A percentile compares a stretch with the other conserved stretches of the same genome.
These are phyloP conservation scores for Tinospora cordifolia DNA, from an alignment of 164 flowering plant genomes.

Conservation along the genomic window DNA sequence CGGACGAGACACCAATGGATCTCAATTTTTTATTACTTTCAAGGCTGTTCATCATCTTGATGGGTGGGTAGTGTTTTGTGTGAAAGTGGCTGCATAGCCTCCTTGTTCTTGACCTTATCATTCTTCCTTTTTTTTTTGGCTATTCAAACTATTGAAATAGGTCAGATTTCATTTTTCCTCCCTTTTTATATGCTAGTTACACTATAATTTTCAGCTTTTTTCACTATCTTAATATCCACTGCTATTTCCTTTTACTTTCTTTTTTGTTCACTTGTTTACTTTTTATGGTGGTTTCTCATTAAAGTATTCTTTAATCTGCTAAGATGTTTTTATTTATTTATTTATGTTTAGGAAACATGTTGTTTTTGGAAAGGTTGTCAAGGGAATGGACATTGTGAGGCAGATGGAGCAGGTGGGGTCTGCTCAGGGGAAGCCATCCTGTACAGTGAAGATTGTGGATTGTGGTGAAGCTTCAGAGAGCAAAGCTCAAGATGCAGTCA, in stretches of 20 bases:
- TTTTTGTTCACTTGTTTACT: not conserved
- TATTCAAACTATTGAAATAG: not conserved
- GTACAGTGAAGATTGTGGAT: constrained; percentile 68
- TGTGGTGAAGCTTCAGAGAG: constrained; percentile 71
- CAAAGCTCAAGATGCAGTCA: constrained; percentile 21
- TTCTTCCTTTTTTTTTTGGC: not conserved
- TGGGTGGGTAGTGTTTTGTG: constrained; percentile 53
- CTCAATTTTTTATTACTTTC: constrained; percentile 74
- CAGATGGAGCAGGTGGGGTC: constrained; percentile 68
- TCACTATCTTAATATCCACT: not conserved
- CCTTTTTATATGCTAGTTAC: not conserved
- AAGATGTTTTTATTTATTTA: constrained; percentile 9
- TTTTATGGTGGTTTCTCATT: not conserved
- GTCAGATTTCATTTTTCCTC: not conserved
- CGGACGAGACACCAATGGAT: constrained; percentile 70
- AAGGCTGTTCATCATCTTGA: constrained; percentile 69
- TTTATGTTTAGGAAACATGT: constrained; percentile 75
- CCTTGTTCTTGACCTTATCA: not conserved
- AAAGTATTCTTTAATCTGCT: not conserved
- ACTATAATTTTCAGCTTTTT: not conserved
- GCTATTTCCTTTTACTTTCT: not conserved
- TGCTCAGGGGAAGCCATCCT: constrained; percentile 57
- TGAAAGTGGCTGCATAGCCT: not conserved
- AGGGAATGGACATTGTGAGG: constrained; percentile 60
- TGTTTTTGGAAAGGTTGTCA: constrained; percentile 84